Evolutionary conservation across 306 rosid species (phyloP), one percentile per base, ranked within the genome.

Genomic region (Cucurbita maxima): DNA sequence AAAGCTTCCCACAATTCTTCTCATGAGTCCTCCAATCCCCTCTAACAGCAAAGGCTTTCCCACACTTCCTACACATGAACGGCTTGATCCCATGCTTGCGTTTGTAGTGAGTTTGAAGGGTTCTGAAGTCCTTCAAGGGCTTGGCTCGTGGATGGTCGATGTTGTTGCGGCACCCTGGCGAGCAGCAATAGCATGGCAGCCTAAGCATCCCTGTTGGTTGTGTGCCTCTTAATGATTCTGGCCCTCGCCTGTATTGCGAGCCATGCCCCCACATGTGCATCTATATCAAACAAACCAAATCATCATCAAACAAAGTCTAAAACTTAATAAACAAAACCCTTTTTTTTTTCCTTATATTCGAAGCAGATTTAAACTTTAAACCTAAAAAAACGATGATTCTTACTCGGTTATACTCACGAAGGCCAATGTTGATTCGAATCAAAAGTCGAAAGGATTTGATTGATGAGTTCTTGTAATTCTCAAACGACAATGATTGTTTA

Each of bases 221-320:
- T 4, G 94, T 90, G 0, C 98, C 98, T 72, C 98, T 82, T 15
- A 93, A 84, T 1, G 98, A 93, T 74, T 93, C 98, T 0, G 98
- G 97, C 55, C 98, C 98, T 85, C 91, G 89, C 86, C 98, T 86
- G 73, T 93, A 93, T 45, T 93, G 98, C 20, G 98, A 93, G 47
- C 98, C 98, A 84, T 93, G 98, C 83, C 98, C 98, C 98, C 98
- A 93, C 98, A 93, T 93, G 81, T 93, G 98, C 98, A 93, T 93
- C 98, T 93, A 70, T 16, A 50, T 40, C 43, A 40, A 40, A 40
- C 1, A 0, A 40, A 40, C 6, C 43, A 40, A 30, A 30, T 30
- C 34, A 3, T 30, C 2, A 30, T 30, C 34, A 30, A 30, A 30
- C 34, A 30, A 30, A 30, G 34, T 1, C 34, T 30, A 30, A 30